A percentile compares a stretch with the other conserved stretches of the same genome.
Evolutionary conservation across 2,329 filamentous ascomycete genomes (phyloP).

Genomic region (Apiospora phragmitis): DNA sequence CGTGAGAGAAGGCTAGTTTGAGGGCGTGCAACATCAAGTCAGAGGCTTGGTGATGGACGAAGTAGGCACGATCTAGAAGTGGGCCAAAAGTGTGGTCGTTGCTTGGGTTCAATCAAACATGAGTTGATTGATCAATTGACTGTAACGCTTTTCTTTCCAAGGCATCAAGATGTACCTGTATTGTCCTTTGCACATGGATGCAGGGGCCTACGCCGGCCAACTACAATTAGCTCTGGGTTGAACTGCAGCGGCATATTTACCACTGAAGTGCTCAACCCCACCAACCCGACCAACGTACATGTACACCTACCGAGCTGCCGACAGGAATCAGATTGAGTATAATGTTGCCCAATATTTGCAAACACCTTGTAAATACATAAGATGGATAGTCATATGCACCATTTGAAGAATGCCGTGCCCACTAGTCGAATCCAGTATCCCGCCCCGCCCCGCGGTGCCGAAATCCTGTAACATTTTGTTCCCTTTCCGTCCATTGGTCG

Average conservation of each 20-base stretch:
- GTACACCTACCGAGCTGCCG: background rate
- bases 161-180: background rate
- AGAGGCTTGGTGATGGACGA: background rate
- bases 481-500: background rate
- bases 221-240: background rate
- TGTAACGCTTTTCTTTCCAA: background rate
- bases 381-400: background rate
- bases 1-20: background rate
- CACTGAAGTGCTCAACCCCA: background rate
- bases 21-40: background rate
- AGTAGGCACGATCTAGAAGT: background rate
- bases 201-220: background rate
- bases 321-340: background rate
- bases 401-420: background rate
- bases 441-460: background rate
- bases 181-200: background rate
- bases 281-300: background rate
- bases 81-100: background rate
- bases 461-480: background rate
- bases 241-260: background rate
- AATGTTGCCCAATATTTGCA: background rate
- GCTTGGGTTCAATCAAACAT: background rate
- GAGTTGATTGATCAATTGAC: background rate
- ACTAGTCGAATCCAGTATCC: background rate
- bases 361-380: background rate